phyloP scores from a whole-genome alignment of 2,329 filamentous ascomycete genomes.

The Ophiostoma ulmi region DNA sequence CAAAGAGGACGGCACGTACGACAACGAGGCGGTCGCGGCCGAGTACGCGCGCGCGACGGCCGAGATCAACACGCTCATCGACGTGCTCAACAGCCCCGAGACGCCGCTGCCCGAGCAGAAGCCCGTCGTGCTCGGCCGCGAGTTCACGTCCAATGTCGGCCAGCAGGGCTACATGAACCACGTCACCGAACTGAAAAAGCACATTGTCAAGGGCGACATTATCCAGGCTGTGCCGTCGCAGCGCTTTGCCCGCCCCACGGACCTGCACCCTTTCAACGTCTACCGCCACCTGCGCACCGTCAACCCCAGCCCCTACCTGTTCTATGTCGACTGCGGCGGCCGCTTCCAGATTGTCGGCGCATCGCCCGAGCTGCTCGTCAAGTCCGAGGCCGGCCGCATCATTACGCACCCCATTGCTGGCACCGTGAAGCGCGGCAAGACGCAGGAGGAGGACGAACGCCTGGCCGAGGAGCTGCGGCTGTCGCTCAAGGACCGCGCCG shows the following conservation, averaged over 20 bases:
- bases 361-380: slow-evolving; percentile 89
- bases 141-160: slow-evolving; percentile 91
- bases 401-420: slow-evolving; percentile 97
- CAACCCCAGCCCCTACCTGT: slow-evolving; percentile 95
- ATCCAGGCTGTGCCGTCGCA: slow-evolving; percentile 97
- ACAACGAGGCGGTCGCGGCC: slow-evolving; percentile 45
- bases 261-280: slow-evolving; percentile 94
- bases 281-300: slow-evolving; percentile 95
- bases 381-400: slow-evolving; percentile 73
- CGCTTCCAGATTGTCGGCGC: slow-evolving; percentile 95
- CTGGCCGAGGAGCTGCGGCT: slow-evolving; percentile 71
- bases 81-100: slow-evolving; percentile 66
- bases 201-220: slow-evolving; percentile 88
- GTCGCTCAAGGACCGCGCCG: slow-evolving; percentile 85
- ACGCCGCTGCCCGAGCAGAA: slow-evolving; percentile 72
- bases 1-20: slow-evolving; percentile 29
- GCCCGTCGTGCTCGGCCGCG: slow-evolving; percentile 65
- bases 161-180: slow-evolving; percentile 84
- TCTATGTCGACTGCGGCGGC: slow-evolving; percentile 85
- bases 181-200: slow-evolving; percentile 77
- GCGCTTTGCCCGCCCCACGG: slow-evolving; percentile 81
- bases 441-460: slow-evolving; percentile 71
- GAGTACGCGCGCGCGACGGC: slow-evolving; percentile 65
- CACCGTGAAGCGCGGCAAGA: slow-evolving; percentile 82
- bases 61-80: slow-evolving; percentile 62